Conservation (phyloP, 768 basidiomycete species). For the Boletus subcaerulescens region DNA sequence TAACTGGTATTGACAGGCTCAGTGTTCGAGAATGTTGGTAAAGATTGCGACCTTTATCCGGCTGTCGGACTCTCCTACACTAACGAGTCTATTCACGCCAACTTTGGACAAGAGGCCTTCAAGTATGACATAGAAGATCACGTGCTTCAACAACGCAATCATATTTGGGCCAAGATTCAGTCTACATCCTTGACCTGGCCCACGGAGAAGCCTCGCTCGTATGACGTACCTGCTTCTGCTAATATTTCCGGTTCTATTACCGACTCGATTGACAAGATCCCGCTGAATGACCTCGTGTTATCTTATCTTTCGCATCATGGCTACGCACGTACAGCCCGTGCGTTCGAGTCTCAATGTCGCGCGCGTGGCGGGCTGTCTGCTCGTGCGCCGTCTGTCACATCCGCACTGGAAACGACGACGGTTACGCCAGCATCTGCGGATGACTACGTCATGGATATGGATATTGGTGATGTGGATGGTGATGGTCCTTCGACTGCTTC, state of each 20-base stretch:
- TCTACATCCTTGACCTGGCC: slow-evolving; percentile 50
- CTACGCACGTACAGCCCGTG: slow-evolving; percentile 66
- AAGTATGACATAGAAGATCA: slow-evolving; percentile 88
- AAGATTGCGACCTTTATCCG: slow-evolving; percentile 69
- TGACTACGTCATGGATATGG: slow-evolving; percentile 50
- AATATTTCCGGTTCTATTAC: slow-evolving; percentile 13
- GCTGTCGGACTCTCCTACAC: slow-evolving; percentile 84
- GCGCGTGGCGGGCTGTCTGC: slow-evolving; percentile 24
- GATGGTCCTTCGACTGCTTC: slow-evolving; percentile 14
- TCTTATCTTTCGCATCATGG: slow-evolving; percentile 85
- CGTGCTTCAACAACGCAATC: slow-evolving; percentile 66
- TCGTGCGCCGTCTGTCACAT: neutral
- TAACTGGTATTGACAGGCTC: slow-evolving; percentile 40
- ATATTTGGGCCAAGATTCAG: slow-evolving; percentile 66
- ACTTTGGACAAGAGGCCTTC: slow-evolving; percentile 88
- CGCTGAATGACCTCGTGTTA: slow-evolving; percentile 70
- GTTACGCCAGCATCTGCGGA: slow-evolving; percentile 19
- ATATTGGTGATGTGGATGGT: slow-evolving; percentile 21
- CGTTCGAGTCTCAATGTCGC: slow-evolving; percentile 55
- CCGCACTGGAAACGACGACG: slow-evolving; percentile 1
- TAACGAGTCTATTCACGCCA: slow-evolving; percentile 75
- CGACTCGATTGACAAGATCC: slow-evolving; percentile 53
- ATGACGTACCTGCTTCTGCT: slow-evolving; percentile 4
- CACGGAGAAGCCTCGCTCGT: slow-evolving; percentile 14
- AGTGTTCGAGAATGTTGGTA: slow-evolving; percentile 71